Conservation (phyloP, 164 flowering plant genomes). For the Dillenia turbinata region DNA sequence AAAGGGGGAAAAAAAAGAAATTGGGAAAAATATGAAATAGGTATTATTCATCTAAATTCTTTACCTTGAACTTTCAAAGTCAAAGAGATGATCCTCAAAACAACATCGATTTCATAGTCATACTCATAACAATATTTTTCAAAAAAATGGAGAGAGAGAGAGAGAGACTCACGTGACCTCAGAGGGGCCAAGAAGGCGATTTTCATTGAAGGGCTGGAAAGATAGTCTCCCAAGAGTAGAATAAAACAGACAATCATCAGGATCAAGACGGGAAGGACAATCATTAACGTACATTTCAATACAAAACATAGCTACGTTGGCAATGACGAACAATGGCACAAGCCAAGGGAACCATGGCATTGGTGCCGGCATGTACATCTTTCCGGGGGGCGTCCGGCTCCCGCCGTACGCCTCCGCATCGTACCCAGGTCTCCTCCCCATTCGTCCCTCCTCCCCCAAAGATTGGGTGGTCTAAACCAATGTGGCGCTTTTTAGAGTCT, state of each 20-base stretch:
- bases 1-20: not conserved
- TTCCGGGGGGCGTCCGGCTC: conserved; percentile 16
- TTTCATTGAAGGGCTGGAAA: conserved; percentile 36
- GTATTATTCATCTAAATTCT: not conserved
- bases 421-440: not conserved
- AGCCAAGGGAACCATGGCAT: conserved; percentile 38
- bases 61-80: not conserved
- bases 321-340: conserved; percentile 29
- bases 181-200: conserved; percentile 48
- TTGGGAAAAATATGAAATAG: not conserved
- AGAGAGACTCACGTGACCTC: conserved; percentile 25
- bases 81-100: not conserved
- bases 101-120: not conserved
- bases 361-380: conserved; percentile 7
- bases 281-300: conserved; percentile 36
- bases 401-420: not conserved
- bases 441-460: no score
- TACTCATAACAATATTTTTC: not conserved
- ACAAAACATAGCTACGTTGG: conserved; percentile 23
- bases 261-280: conserved; percentile 23
- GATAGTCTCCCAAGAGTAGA: conserved; percentile 34
- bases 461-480: no score
- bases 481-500: no score
- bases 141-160: conserved; percentile 1
- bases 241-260: conserved; percentile 16